phyloP scores from a whole-genome alignment of 2,329 filamentous ascomycete genomes.

The Penicillium sp. region DNA sequence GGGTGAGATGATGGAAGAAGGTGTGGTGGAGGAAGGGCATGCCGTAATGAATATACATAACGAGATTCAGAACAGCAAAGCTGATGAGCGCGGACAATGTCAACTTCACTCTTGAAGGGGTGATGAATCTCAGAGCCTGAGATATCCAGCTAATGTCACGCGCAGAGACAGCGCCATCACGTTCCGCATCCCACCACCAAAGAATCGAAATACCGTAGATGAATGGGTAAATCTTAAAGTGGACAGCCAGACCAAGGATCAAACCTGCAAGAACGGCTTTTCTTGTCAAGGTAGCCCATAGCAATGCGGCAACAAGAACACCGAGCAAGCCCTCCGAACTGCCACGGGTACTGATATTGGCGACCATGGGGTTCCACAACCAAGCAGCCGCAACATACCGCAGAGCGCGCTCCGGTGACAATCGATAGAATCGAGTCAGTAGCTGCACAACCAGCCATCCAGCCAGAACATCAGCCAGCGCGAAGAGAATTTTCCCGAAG shows the following conservation, averaged over 20 bases:
- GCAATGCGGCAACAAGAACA: constrained; percentile 75
- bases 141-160: constrained; percentile 10
- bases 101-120: constrained; percentile 38
- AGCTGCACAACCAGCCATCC: constrained; percentile 72
- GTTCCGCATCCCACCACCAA: constrained; percentile 42
- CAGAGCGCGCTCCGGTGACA: constrained; percentile 59
- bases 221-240: constrained; percentile 99
- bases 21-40: constrained; percentile 82
- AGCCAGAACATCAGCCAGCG: constrained; percentile 76
- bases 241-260: constrained; percentile 79
- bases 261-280: constrained; percentile 67
- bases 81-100: constrained; percentile 65
- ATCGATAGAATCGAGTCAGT: constrained; percentile 48
- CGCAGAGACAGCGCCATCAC: constrained; percentile 11
- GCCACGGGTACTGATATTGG: constrained; percentile 90
- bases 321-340: constrained; percentile 90
- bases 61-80: constrained; percentile 70
- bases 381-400: constrained; percentile 77
- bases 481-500: constrained; percentile 86
- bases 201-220: constrained; percentile 72
- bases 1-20: constrained; percentile 87
- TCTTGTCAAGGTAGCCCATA: constrained; percentile 75
- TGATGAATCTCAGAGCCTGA: constrained; percentile 37
- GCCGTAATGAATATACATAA: constrained; percentile 81
- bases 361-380: constrained; percentile 97